Conservation (phyloP, 306 rosid species). For the Gastrolobium bilobum region DNA sequence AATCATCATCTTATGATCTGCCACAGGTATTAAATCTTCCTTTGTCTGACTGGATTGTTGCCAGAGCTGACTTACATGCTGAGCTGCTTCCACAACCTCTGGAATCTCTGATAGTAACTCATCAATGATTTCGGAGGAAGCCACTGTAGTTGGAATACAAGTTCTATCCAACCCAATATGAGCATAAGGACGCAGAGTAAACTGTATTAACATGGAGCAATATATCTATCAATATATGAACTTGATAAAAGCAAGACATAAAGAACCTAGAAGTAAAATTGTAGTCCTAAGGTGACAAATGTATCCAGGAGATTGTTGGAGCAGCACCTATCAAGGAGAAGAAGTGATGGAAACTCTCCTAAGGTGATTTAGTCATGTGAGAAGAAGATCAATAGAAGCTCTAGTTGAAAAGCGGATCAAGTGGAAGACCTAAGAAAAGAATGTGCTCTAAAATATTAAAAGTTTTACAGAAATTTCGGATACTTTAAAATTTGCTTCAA, state of each 20-base stretch:
- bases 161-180: slow-evolving; percentile 87
- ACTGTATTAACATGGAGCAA: slow-evolving; percentile 61
- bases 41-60: slow-evolving; percentile 51
- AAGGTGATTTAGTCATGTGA: slow-evolving; percentile 1
- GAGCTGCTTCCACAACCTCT: slow-evolving; percentile 79
- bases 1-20: slow-evolving; percentile 53
- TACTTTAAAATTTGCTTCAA: slow-evolving; percentile 9
- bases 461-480: neutral
- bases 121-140: slow-evolving; percentile 65
- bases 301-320: neutral
- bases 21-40: slow-evolving; percentile 50
- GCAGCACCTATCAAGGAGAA: slow-evolving; percentile 30
- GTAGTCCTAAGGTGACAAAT: slow-evolving; percentile 22
- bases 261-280: slow-evolving; percentile 9
- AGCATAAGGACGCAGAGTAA: slow-evolving; percentile 84
- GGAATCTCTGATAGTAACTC: slow-evolving; percentile 83
- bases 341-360: neutral
- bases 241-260: slow-evolving; percentile 28
- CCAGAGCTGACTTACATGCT: slow-evolving; percentile 75
- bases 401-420: slow-evolving; percentile 16
- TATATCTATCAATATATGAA: slow-evolving; percentile 38
- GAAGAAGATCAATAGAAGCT: slow-evolving; percentile 43
- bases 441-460: neutral
- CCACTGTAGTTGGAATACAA: slow-evolving; percentile 61
- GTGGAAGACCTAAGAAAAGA: neutral